Evolutionary conservation across 306 rosid species (phyloP).

Genomic region (Fragaria iinumae): DNA sequence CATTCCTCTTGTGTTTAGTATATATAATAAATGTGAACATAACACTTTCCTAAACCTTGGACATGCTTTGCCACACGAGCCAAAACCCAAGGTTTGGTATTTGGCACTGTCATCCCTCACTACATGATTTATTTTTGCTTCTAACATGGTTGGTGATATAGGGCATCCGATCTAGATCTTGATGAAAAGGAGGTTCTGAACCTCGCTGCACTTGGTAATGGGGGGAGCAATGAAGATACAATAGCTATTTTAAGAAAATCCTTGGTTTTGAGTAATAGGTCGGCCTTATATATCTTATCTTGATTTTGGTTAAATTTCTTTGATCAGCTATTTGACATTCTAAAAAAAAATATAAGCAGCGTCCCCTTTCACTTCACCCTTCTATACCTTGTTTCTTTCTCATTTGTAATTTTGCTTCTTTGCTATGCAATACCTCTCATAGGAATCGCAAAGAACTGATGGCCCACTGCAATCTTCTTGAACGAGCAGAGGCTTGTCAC

Average conservation of each 20-base stretch:
- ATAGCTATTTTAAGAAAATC: constrained; percentile 69
- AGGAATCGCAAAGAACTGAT: constrained; percentile 90
- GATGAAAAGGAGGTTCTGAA: constrained; percentile 67
- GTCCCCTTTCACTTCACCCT: constrained; percentile 9
- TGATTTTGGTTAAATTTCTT: background rate
- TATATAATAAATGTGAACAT: background rate
- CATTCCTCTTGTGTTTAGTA: background rate
- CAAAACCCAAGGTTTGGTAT: background rate
- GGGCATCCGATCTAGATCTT: constrained; percentile 69
- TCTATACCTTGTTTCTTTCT: constrained; percentile 9
- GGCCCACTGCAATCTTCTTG: constrained; percentile 69
- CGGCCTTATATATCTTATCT: constrained; percentile 17
- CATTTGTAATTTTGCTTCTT: constrained; percentile 17
- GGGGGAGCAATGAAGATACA: constrained; percentile 55
- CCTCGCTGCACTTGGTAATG: constrained; percentile 80
- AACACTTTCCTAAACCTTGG: background rate
- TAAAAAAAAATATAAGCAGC: constrained; percentile 9
- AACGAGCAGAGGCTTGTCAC: constrained; percentile 63
- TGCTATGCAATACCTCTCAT: constrained; percentile 23
- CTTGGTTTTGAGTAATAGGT: constrained; percentile 80
- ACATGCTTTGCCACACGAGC: background rate
- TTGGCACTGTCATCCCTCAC: background rate
- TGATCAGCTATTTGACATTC: constrained; percentile 3
- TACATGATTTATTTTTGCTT: constrained; percentile 4
- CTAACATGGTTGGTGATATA: constrained; percentile 32